These are phyloP conservation scores for Secale cereale DNA, from an alignment of 176 grass and related monocot genomes.

Conservation along the genomic window DNA sequence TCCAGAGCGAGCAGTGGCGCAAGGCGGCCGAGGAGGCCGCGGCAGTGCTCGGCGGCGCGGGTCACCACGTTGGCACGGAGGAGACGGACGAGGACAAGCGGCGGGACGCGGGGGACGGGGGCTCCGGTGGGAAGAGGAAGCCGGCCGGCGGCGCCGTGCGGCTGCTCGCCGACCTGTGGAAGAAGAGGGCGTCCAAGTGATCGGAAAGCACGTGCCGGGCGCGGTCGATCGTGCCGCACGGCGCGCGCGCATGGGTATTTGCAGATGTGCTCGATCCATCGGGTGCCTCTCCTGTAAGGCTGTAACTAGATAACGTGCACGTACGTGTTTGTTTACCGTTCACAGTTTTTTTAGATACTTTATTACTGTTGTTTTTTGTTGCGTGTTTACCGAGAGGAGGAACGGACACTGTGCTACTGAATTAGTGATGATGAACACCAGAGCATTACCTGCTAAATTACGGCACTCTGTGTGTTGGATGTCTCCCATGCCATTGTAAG, in stretches of 20 bases:
- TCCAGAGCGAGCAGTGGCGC: slow-evolving; percentile 86
- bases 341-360: no score
- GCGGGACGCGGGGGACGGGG: slow-evolving; percentile 21
- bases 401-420: no score
- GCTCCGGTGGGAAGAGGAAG: slow-evolving; percentile 30
- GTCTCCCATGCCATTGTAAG: no score
- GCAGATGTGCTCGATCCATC: not conserved
- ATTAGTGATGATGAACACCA: no score
- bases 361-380: no score
- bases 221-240: not conserved
- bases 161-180: slow-evolving; percentile 76
- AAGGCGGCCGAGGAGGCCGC: slow-evolving; percentile 86
- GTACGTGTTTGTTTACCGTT: no score
- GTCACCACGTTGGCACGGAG: not conserved
- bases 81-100: not conserved
- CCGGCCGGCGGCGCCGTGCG: slow-evolving; percentile 35
- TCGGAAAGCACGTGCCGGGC: not conserved
- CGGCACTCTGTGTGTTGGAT: no score
- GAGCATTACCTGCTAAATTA: no score
- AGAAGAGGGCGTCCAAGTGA: slow-evolving; percentile 67
- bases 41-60: slow-evolving; percentile 32
- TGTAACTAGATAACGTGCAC: not conserved
- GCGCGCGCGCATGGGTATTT: not conserved
- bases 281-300: not conserved
- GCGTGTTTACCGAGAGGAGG: no score